phyloP scores from a whole-genome alignment of 805 yeast species.

The Candida nitratophila region DNA sequence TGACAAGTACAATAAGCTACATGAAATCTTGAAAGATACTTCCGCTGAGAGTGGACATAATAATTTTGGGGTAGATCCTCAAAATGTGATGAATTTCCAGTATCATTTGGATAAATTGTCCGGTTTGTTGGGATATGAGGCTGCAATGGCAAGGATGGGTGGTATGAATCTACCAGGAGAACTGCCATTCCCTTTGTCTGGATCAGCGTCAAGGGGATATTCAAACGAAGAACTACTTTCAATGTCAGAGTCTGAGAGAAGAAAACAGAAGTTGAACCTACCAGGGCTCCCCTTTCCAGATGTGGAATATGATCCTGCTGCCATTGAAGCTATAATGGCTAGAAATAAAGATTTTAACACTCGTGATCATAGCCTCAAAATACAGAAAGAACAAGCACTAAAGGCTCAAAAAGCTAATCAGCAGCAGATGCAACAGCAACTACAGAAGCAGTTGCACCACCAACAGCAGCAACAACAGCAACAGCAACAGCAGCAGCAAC shows the following conservation, averaged over 20 bases:
- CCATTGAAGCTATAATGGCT: no score
- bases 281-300: no score
- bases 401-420: no score
- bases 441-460: not conserved
- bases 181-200: not conserved
- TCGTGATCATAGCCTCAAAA: no score
- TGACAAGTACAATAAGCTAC: not conserved
- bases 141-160: not conserved
- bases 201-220: not conserved
- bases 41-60: no score
- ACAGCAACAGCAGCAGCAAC: not conserved
- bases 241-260: no score
- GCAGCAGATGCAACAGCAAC: not conserved
- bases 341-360: no score
- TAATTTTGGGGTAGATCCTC: not conserved
- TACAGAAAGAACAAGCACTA: no score
- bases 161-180: no score
- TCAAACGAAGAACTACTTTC: no score
- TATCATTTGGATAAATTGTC: not conserved
- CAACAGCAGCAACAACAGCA: not conserved
- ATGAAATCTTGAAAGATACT: not conserved
- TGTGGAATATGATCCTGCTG: no score
- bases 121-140: not conserved
- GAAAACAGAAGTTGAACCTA: no score
- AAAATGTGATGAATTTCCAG: not conserved